Evolutionary conservation across 2,329 filamentous ascomycete species (phyloP), one percentile per base, ranked within the genome.

Genomic region (Leptographium radiaticola): DNA sequence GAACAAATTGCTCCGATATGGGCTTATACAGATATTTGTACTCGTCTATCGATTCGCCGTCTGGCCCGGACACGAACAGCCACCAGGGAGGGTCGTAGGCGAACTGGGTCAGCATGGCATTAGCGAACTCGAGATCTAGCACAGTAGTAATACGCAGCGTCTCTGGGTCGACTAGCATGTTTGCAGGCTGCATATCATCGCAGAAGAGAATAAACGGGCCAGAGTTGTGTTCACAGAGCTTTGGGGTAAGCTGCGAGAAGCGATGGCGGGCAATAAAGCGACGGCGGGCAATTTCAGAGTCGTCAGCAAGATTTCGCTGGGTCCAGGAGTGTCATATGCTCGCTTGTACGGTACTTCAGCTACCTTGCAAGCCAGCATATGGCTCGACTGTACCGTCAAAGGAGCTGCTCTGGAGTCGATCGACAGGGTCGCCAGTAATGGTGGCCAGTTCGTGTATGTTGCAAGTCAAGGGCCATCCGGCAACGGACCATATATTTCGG

Each of bases 121-220:
- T 69, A 43, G 68, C 68, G 44, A 70, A 72, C 59, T 71, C 68
- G n/a, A 64, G 62, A 53, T 72, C 69, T 43, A 72, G 56, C 20
- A 70, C 59, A 1, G 66, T 68, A 0, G 61, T 68, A 42, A 71
- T 67, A 8, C 57, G 57, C 2, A 68, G 57, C 20, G 63, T 70
- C 7, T 63, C 55, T 12, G 63, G 65, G 48, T 73, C 60, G 8
- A 64, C 57, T 34, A 71, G 66, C 59, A 73, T 68, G 53, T 72
- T 72, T 12, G 61, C 18, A 10, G 67, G 67, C 38, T 62, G 64
- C 25, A 72, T 44, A 56, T 71, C 67, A 55, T 71, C 67, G 54
- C 68, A 71, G 59, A 67, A 71, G 44, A 63, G 60, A 55, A 62
- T 61, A 58, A 70, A 72, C 38, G 63, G 67, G 9, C 67, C 65